Evolutionary conservation across 129 eudicot genomes (phyloP).

Genomic region (Flaveria robusta): DNA sequence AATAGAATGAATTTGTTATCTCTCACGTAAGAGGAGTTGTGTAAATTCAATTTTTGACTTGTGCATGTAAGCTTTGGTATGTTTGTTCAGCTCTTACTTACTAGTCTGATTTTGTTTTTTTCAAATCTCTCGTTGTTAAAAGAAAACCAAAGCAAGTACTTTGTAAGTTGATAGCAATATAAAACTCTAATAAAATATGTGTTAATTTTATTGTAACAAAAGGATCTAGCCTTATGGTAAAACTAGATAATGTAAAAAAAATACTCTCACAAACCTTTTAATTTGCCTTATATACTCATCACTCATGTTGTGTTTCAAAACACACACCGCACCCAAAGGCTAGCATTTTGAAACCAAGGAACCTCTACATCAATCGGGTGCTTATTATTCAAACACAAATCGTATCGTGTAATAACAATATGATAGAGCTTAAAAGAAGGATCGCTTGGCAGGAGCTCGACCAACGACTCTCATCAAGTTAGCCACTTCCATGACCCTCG

Average conservation of each 20-base stretch:
- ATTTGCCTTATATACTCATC: neutral
- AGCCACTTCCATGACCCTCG: conserved; percentile 72
- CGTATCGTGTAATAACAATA: neutral
- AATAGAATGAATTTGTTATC: no score
- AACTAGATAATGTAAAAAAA: neutral
- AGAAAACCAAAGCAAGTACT: no score
- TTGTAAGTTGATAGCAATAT: neutral
- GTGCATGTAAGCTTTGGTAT: no score
- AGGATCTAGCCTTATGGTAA: neutral
- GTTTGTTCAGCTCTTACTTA: no score
- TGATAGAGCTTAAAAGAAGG: conserved; percentile 50
- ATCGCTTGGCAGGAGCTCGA: conserved; percentile 68
- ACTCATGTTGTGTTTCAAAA: neutral
- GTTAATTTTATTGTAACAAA: neutral
- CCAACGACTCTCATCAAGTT: conserved; percentile 90
- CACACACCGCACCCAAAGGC: no score
- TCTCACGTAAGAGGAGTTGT: no score
- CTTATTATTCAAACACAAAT: conserved; percentile 36
- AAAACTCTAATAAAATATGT: neutral
- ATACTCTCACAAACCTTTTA: neutral
- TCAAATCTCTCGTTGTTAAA: no score
- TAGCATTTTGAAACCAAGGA: no score
- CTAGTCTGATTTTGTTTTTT: no score
- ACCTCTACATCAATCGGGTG: conserved; percentile 14
- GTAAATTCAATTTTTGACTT: no score